Percentiles rank a stretch among this genome's conserved stretches.
These are phyloP conservation scores for Ascochyta rabiei DNA, from an alignment of 2,329 filamentous ascomycete species.

Conservation along the genomic window DNA sequence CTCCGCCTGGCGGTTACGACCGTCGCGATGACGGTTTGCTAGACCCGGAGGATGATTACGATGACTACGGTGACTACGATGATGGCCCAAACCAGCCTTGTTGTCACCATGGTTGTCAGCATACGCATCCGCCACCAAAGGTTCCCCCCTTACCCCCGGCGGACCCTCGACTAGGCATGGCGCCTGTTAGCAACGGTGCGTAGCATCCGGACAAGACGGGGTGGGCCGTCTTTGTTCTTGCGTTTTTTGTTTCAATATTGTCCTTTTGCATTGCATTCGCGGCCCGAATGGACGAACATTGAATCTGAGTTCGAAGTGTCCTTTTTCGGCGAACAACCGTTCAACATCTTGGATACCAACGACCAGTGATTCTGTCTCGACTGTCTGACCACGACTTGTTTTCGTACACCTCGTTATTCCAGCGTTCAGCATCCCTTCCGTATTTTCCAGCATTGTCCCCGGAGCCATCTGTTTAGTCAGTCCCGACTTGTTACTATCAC, in stretches of 20 bases:
- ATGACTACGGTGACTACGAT: conserved; percentile 45
- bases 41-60: conserved; percentile 45
- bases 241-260: conserved; percentile 37
- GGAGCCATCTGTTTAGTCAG: conserved; percentile 7
- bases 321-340: not conserved
- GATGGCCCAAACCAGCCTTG: conserved; percentile 32
- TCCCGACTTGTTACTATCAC: not conserved
- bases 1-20: conserved; percentile 39
- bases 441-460: conserved; percentile 9
- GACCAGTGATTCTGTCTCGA: not conserved
- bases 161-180: conserved; percentile 30
- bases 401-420: not conserved
- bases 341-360: conserved; percentile 2
- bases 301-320: not conserved
- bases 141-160: conserved; percentile 31
- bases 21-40: conserved; percentile 39
- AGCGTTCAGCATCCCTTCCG: conserved; percentile 16
- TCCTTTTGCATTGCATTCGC: conserved; percentile 37
- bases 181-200: conserved; percentile 35
- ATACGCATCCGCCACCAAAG: conserved; percentile 39
- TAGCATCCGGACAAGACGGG: conserved; percentile 47
- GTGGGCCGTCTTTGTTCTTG: conserved; percentile 50
- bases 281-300: conserved; percentile 18
- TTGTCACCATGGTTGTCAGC: conserved; percentile 42
- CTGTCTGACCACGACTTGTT: not conserved